phyloP scores from a whole-genome alignment of 2,329 filamentous ascomycete genomes.

The Cladophialophora chaetospira region DNA sequence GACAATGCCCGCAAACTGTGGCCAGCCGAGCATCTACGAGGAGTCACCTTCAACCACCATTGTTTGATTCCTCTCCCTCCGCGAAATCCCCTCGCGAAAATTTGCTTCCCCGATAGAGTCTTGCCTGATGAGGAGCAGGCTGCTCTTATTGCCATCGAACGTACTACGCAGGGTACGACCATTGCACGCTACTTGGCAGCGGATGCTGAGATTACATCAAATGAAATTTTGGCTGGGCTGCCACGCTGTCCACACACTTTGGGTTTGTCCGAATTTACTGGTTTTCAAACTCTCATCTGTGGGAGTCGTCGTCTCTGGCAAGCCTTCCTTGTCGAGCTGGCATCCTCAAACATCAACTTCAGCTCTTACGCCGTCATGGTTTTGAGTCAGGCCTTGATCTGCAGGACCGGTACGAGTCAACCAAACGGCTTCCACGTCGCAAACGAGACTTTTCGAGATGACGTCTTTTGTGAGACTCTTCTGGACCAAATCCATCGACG shows the following conservation, averaged over 20 bases:
- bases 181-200: slow-evolving; percentile 32
- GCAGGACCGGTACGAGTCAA: slow-evolving; percentile 52
- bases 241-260: slow-evolving; percentile 49
- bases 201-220: slow-evolving; percentile 51
- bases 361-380: slow-evolving; percentile 54
- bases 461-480: slow-evolving; percentile 4
- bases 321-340: slow-evolving; percentile 53
- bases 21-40: slow-evolving; percentile 36
- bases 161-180: not conserved
- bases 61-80: slow-evolving; percentile 44
- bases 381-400: slow-evolving; percentile 53
- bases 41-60: slow-evolving; percentile 50
- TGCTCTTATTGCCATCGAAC: not conserved
- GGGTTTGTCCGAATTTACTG: slow-evolving; percentile 53
- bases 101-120: slow-evolving; percentile 34
- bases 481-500: slow-evolving; percentile 49
- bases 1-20: slow-evolving; percentile 46
- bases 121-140: slow-evolving; percentile 11
- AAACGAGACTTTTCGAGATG: slow-evolving; percentile 8
- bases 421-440: slow-evolving; percentile 40
- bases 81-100: slow-evolving; percentile 40
- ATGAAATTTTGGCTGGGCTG: slow-evolving; percentile 50
- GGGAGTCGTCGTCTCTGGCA: slow-evolving; percentile 52
- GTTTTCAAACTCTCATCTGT: slow-evolving; percentile 49
- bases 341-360: slow-evolving; percentile 61